Evolutionary conservation across 1,139 yeast species (phyloP).

Genomic region (Protomyces pachydermus): DNA sequence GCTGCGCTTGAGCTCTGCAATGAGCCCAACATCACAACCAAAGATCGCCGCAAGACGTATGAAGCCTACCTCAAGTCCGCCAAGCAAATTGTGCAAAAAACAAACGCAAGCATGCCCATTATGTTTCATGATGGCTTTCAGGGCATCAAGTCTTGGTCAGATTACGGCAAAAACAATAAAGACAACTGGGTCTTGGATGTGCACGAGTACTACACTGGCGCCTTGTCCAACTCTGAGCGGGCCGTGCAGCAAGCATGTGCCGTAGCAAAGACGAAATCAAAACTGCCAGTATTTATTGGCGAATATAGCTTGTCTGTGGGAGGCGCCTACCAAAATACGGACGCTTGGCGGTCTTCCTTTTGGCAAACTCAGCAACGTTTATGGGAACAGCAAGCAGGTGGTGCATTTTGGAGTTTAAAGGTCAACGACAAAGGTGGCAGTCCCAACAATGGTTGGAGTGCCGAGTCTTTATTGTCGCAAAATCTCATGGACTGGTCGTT

Average conservation of each 20-base stretch:
- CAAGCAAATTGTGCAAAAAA: slow-evolving; percentile 5
- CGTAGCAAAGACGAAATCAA: background rate
- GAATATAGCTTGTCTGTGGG: slow-evolving; percentile 18
- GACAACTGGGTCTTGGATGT: slow-evolving; percentile 22
- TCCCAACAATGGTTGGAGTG: slow-evolving; percentile 22
- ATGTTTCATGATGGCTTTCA: slow-evolving; percentile 24
- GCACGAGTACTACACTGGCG: slow-evolving; percentile 18
- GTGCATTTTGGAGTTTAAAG: slow-evolving; percentile 22
- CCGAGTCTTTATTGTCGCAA: slow-evolving; percentile 1
- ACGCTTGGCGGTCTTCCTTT: slow-evolving; percentile 35
- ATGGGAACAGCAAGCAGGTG: slow-evolving; percentile 32
- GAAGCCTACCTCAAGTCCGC: slow-evolving; percentile 12
- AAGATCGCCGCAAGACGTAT: slow-evolving; percentile 6
- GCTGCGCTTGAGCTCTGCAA: slow-evolving; percentile 20
- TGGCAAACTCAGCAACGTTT: slow-evolving; percentile 43
- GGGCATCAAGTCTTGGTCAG: slow-evolving; percentile 6
- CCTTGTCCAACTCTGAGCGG: background rate
- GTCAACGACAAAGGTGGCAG: slow-evolving; percentile 2
- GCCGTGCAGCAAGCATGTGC: slow-evolving; percentile 8
- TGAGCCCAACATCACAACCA: slow-evolving; percentile 18
- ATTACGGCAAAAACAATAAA: slow-evolving; percentile 13
- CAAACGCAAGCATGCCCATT: slow-evolving; percentile 20
- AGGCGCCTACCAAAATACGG: slow-evolving; percentile 14
- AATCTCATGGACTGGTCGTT: background rate
- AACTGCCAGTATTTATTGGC: slow-evolving; percentile 17